Conservation (phyloP, 2,329 filamentous ascomycete genomes). For the Cylindrodendrum hubeiense region DNA sequence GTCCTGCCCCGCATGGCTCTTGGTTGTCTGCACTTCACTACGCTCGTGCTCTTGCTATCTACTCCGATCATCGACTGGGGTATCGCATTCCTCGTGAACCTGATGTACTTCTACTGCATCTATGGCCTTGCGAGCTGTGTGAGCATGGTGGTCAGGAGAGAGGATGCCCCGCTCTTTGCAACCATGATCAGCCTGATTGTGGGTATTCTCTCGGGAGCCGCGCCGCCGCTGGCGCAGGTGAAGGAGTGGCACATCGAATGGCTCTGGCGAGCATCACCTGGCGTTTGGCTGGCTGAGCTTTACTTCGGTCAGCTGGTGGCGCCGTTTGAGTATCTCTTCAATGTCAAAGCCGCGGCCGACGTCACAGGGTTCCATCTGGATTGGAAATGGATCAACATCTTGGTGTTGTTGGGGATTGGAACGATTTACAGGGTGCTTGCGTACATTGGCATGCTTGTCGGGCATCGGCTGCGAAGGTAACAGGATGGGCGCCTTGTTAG, state of each 20-base stretch:
- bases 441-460: conserved; percentile 40
- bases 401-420: conserved; percentile 58
- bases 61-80: conserved; percentile 63
- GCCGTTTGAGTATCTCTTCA: conserved; percentile 64
- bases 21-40: conserved; percentile 67
- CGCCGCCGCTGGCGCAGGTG: conserved; percentile 62
- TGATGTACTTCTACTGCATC: conserved; percentile 70
- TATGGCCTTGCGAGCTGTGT: conserved; percentile 66
- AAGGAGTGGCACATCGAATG: conserved; percentile 65
- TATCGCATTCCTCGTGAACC: conserved; percentile 62
- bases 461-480: conserved; percentile 38
- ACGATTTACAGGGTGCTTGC: conserved; percentile 59
- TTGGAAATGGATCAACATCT: conserved; percentile 58
- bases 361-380: conserved; percentile 60
- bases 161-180: conserved; percentile 68
- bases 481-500: neutral
- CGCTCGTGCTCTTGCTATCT: conserved; percentile 61
- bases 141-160: conserved; percentile 66
- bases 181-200: conserved; percentile 67
- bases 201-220: conserved; percentile 65
- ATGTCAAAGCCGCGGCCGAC: conserved; percentile 59
- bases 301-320: conserved; percentile 66
- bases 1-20: conserved; percentile 64
- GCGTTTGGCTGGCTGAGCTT: conserved; percentile 67
- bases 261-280: conserved; percentile 67